Percentiles rank a stretch among this genome's conserved stretches.
These are phyloP conservation scores for Crithidia thermophila DNA, from an alignment of 208 protist genomes.

Conservation along the genomic window DNA sequence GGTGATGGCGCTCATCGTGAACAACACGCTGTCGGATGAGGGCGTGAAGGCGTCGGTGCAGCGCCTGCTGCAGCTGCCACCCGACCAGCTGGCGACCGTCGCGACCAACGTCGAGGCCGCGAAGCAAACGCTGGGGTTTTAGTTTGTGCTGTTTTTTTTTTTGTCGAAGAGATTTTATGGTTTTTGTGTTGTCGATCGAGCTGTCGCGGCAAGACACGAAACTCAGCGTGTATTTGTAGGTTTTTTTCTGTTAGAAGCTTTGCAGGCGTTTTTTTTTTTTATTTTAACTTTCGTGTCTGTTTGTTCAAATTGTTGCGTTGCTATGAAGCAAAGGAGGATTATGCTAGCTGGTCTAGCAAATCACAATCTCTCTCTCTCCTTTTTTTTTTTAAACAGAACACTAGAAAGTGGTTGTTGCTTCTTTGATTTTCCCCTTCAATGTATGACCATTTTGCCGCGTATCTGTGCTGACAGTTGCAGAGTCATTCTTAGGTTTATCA, in stretches of 20 bases:
- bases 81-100: conserved; percentile 46
- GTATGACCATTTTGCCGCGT: too few relatives aligned
- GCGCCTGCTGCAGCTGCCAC: conserved; percentile 39
- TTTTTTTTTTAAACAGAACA: conserved; percentile 14
- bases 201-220: too few relatives aligned
- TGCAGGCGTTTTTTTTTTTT: not conserved
- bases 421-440: too few relatives aligned
- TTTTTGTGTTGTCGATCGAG: conserved; percentile 8
- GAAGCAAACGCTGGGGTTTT: conserved; percentile 30
- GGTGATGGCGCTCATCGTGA: conserved; percentile 66
- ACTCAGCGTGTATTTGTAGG: too few relatives aligned
- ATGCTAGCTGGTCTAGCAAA: not conserved
- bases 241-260: conserved; percentile 1
- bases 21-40: conserved; percentile 39
- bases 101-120: conserved; percentile 39
- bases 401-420: conserved; percentile 9
- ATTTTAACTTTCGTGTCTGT: not conserved
- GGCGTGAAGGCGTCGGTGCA: conserved; percentile 41
- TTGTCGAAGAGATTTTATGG: not conserved
- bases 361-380: not conserved
- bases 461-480: too few relatives aligned
- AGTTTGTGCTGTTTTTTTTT: not conserved
- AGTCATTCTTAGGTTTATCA: too few relatives aligned
- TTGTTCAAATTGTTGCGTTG: not conserved
- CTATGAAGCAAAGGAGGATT: too few relatives aligned